A percentile compares a stretch with the other conserved stretches of the same genome.
Evolutionary conservation across 1,284 basidiomycete genomes (phyloP).

Genomic region (Pyrrhoderma noxium): DNA sequence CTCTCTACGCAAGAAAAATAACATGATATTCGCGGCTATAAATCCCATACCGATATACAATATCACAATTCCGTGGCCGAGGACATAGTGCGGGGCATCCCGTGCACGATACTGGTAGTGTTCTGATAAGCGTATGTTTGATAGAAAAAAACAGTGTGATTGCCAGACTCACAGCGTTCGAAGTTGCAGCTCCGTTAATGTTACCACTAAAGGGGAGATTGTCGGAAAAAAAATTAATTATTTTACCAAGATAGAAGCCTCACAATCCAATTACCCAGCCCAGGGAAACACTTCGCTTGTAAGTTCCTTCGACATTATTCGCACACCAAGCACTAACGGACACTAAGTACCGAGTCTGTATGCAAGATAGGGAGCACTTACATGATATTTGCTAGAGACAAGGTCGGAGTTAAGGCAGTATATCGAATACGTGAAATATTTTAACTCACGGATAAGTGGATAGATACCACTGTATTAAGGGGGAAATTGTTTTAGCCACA

Average conservation of each 20-base stretch:
- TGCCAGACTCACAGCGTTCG: conserved; percentile 33
- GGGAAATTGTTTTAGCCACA: conserved; percentile 6
- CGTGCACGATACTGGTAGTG: conserved; percentile 60
- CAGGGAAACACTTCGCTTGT: conserved; percentile 67
- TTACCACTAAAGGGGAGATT: conserved; percentile 30
- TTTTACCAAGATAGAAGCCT: conserved; percentile 14
- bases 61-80: conserved; percentile 64
- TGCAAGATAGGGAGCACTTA: conserved; percentile 25
- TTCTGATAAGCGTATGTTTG: conserved; percentile 3
- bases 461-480: conserved; percentile 50
- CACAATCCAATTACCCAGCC: conserved; percentile 56
- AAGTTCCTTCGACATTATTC: conserved; percentile 67
- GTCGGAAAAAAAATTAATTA: not conserved
- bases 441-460: conserved; percentile 54
- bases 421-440: too few species aligned
- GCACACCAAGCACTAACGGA: conserved; percentile 53
- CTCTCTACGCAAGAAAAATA: conserved; percentile 46
- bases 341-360: too few species aligned
- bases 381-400: conserved; percentile 53
- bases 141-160: not conserved
- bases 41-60: conserved; percentile 65
- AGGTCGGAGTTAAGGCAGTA: not conserved
- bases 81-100: conserved; percentile 62
- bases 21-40: conserved; percentile 41
- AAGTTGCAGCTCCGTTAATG: conserved; percentile 40